Evolutionary conservation across 768 basidiomycete species (phyloP).

Genomic region (Trametes cingulata): DNA sequence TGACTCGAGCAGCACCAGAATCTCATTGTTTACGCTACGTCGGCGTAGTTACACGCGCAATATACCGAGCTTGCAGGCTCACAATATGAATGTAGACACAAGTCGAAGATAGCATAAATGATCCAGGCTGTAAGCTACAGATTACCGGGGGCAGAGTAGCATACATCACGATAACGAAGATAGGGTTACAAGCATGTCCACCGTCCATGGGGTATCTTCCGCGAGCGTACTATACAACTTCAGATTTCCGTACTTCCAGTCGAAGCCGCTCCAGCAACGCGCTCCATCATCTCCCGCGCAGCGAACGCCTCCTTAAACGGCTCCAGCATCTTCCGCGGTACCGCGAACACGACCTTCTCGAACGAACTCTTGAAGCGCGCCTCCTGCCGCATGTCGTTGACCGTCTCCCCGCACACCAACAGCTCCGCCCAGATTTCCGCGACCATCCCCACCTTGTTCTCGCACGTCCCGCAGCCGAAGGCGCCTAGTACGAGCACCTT

Average conservation of each 20-base stretch:
- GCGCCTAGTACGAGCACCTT: slow-evolving; percentile 43
- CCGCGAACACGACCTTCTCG: slow-evolving; percentile 45
- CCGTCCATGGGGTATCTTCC: slow-evolving; percentile 5
- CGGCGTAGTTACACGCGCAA: too few species aligned
- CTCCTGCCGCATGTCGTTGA: slow-evolving; percentile 19
- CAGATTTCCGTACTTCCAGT: neutral
- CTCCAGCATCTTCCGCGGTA: slow-evolving; percentile 38
- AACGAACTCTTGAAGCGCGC: slow-evolving; percentile 44
- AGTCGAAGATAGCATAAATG: too few species aligned
- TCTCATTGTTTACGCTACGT: too few species aligned
- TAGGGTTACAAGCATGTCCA: slow-evolving; percentile 11
- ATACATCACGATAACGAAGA: neutral
- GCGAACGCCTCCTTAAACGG: slow-evolving; percentile 44
- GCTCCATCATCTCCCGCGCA: slow-evolving; percentile 40
- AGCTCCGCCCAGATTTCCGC: slow-evolving; percentile 49
- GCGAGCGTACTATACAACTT: neutral
- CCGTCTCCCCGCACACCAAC: slow-evolving; percentile 37
- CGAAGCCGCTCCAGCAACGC: slow-evolving; percentile 25
- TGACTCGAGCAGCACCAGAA: too few species aligned
- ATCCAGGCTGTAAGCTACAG: neutral
- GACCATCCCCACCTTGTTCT: slow-evolving; percentile 44
- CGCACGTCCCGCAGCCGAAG: slow-evolving; percentile 45
- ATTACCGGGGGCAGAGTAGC: neutral
- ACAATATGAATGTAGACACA: too few species aligned
- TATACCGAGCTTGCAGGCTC: too few species aligned